phyloP scores from a whole-genome alignment of 2,329 filamentous ascomycete genomes.

The Fusarium fujikuroi region DNA sequence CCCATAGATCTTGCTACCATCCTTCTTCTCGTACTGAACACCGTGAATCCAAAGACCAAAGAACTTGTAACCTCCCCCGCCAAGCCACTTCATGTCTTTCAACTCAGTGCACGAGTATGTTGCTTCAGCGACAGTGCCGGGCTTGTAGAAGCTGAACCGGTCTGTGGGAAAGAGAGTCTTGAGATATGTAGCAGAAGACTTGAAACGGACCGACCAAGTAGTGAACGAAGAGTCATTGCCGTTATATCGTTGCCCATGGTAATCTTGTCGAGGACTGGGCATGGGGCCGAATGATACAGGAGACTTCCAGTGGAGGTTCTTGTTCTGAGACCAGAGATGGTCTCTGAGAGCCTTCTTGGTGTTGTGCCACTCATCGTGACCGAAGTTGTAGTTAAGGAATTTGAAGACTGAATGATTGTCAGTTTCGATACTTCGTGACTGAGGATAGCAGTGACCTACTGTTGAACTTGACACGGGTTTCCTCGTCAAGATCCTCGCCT shows the following conservation, averaged over 20 bases:
- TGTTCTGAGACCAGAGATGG: slow-evolving; percentile 23
- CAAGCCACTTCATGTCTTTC: slow-evolving; percentile 68
- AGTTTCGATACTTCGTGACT: rapidly evolving
- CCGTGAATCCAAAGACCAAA: slow-evolving; percentile 72
- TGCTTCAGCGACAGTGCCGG: slow-evolving; percentile 57
- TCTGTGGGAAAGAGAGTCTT: slow-evolving; percentile 59
- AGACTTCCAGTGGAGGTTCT: slow-evolving; percentile 16
- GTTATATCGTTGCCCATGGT: neutral
- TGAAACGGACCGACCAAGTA: slow-evolving; percentile 61
- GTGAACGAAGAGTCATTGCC: slow-evolving; percentile 49
- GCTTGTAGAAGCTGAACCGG: slow-evolving; percentile 54
- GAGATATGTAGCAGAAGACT: slow-evolving; percentile 60
- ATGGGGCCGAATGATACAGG: slow-evolving; percentile 41
- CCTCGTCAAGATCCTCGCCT: slow-evolving; percentile 58
- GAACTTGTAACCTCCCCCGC: slow-evolving; percentile 66
- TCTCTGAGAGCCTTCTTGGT: slow-evolving; percentile 25
- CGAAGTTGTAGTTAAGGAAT: slow-evolving; percentile 33
- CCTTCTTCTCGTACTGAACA: slow-evolving; percentile 64
- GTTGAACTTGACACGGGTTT: slow-evolving; percentile 48
- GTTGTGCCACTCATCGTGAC: slow-evolving; percentile 37
- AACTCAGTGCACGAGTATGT: slow-evolving; percentile 57
- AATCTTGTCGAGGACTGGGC: slow-evolving; percentile 35
- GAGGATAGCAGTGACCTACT: slow-evolving; percentile 48
- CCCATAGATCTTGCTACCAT: slow-evolving; percentile 59
- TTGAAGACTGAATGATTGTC: neutral